A percentile compares a stretch with the other conserved stretches of the same genome.
Conservation (phyloP, 768 basidiomycete genomes). For the Hemileccinum impolitum region DNA sequence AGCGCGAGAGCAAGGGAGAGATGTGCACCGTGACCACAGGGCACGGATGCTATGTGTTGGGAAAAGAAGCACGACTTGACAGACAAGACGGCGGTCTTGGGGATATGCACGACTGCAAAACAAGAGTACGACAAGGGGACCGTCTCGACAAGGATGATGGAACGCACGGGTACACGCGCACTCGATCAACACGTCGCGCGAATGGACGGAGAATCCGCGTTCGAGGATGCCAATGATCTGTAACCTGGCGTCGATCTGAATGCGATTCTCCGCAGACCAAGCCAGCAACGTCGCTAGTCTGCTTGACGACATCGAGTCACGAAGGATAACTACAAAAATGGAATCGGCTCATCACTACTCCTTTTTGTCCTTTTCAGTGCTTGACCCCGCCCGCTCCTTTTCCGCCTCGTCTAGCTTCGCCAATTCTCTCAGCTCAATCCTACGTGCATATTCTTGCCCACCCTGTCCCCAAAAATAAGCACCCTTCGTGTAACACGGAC, state of each 20-base stretch:
- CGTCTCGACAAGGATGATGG: no score
- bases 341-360: slow-evolving; percentile 27
- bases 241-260: slow-evolving; percentile 47
- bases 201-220: slow-evolving; percentile 22
- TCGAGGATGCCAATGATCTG: slow-evolving; percentile 28
- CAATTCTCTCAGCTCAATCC: slow-evolving; percentile 49
- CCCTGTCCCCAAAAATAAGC: slow-evolving; percentile 43
- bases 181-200: slow-evolving; percentile 23
- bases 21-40: slow-evolving; percentile 57
- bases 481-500: no score
- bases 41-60: slow-evolving; percentile 39
- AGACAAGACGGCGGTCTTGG: slow-evolving; percentile 61
- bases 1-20: slow-evolving; percentile 62
- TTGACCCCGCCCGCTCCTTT: slow-evolving; percentile 15
- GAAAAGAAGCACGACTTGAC: slow-evolving; percentile 52
- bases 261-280: slow-evolving; percentile 48
- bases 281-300: slow-evolving; percentile 29
- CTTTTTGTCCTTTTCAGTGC: slow-evolving; percentile 30
- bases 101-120: slow-evolving; percentile 58
- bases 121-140: background rate
- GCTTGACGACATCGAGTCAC: slow-evolving; percentile 18
- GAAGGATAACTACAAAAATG: slow-evolving; percentile 20
- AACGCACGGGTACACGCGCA: slow-evolving; percentile 27
- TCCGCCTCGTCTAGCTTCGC: slow-evolving; percentile 38
- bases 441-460: slow-evolving; percentile 81